Conservation (phyloP, 495 filamentous ascomycete species). For the Rostrohypoxylon terebratum region DNA sequence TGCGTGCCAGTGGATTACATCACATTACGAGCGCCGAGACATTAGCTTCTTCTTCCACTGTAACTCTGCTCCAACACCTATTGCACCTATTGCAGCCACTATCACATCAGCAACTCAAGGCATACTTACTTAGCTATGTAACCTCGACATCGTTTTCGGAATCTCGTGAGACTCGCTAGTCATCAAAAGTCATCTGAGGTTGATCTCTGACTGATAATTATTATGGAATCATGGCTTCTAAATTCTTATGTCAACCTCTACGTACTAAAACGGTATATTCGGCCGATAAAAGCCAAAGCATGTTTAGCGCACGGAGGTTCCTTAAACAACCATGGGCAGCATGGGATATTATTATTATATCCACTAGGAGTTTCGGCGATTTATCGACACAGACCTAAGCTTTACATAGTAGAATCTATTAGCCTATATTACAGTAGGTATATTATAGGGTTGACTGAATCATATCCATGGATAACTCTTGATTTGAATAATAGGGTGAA, state of each 20-base stretch:
- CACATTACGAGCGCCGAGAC: constrained; percentile 23
- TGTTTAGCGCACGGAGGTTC: background rate
- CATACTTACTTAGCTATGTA: background rate
- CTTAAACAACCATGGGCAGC: background rate
- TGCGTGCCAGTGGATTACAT: constrained; percentile 2
- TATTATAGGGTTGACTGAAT: background rate
- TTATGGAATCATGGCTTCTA: background rate
- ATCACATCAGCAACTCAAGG: background rate
- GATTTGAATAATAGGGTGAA: background rate
- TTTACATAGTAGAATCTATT: background rate
- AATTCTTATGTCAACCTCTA: background rate
- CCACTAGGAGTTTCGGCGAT: background rate
- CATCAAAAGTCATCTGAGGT: background rate
- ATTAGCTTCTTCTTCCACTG: constrained; percentile 9
- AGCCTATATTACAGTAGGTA: no score
- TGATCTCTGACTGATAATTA: background rate
- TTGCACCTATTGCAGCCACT: background rate
- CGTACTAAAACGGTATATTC: background rate
- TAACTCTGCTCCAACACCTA: constrained; percentile 19
- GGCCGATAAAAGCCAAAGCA: background rate
- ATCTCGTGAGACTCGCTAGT: background rate
- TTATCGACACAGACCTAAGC: background rate
- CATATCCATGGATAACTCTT: no score
- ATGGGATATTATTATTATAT: no score
- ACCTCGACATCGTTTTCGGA: background rate